A percentile compares a stretch with the other conserved stretches of the same genome.
Evolutionary conservation across 2,329 filamentous ascomycete genomes (phyloP).

Genomic region (Claviceps spartinae): DNA sequence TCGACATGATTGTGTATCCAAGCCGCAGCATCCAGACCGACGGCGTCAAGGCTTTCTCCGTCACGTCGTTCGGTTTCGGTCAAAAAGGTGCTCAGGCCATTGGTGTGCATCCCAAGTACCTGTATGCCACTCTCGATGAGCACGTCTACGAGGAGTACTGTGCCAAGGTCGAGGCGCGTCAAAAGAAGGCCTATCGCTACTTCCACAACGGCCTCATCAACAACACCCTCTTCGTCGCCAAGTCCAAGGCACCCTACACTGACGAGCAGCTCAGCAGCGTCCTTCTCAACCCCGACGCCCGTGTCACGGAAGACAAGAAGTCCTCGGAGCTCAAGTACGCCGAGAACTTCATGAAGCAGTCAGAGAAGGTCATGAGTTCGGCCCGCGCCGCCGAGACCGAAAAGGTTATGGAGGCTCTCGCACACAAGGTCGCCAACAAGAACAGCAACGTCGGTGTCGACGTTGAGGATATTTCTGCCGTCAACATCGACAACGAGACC

Average conservation of each 20-base stretch:
- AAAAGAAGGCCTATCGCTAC: constrained; percentile 98
- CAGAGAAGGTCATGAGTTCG: constrained; percentile 37
- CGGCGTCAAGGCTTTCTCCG: constrained; percentile 94
- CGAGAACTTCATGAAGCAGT: constrained; percentile 51
- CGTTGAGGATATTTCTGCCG: constrained; percentile 72
- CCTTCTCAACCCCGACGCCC: constrained; percentile 86
- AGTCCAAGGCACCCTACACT: constrained; percentile 78
- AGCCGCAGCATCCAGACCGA: constrained; percentile 93
- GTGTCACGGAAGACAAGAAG: constrained; percentile 78
- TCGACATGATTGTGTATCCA: constrained; percentile 94
- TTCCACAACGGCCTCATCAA: constrained; percentile 98
- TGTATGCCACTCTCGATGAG: constrained; percentile 88
- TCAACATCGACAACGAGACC: constrained; percentile 89
- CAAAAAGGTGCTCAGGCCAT: constrained; percentile 98
- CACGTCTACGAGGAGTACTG: constrained; percentile 71
- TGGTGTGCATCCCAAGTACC: constrained; percentile 90
- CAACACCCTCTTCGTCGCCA: constrained; percentile 94
- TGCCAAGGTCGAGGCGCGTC: constrained; percentile 75
- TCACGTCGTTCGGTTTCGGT: constrained; percentile 97
- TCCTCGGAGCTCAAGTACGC: constrained; percentile 65
- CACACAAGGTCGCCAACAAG: constrained; percentile 40
- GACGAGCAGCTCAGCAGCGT: constrained; percentile 77
- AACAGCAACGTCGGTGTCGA: constrained; percentile 83
- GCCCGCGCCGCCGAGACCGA: constrained; percentile 49
- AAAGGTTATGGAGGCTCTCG: constrained; percentile 65